Evolutionary conservation across 768 basidiomycete genomes (phyloP), one percentile per base, ranked within the genome.

Genomic region (Cystofilobasidium capitatum): DNA sequence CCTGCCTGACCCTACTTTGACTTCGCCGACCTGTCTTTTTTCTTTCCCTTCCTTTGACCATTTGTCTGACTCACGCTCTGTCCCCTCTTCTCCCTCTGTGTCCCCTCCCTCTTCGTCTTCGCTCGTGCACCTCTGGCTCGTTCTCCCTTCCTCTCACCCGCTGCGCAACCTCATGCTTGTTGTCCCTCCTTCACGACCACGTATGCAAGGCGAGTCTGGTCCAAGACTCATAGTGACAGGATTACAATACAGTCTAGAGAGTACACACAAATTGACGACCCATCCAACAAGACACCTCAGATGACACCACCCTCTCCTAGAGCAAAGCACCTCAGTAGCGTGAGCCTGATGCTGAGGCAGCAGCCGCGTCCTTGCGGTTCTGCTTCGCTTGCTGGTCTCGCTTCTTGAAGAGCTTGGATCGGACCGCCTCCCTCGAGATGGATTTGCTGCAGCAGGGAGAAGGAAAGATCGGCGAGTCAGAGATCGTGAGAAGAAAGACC

Each of bases 401-500:
- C 77, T 89, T 89, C 58, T 84, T 81, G 76, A 92, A 91, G 31
- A 91, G 76, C 77, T 88, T 89, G 80, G 89, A 84, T 59, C 89
- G 83, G 64, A 61, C 64, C 81, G 81, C 47, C 81, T 80, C 82
- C 40, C 81, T 80, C 33, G 87, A 70, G 36, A 75, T 70, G 24
- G 73, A 67, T 67, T 75, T 75, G 63, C 75, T 77, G 54, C 0
- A 44, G 39, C 49, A 42, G 36, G 12, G 51, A 58, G 40, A 57
- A 58, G 55, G 66, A 40, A 39, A 26, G 22, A 20, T 35, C 24
- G 47, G 47, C 20, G 20, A 54, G 55, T n/a, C 36, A 37, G 40
- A 58, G 40, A 45, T 4, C 4, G 12, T 29, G 24, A 8, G 16
- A 42, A 39, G n/a, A 7, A 12, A 10, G 29, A 33, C 17, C 20